Conservation (phyloP, 2,329 filamentous ascomycete genomes). For the Nemania abortiva region DNA sequence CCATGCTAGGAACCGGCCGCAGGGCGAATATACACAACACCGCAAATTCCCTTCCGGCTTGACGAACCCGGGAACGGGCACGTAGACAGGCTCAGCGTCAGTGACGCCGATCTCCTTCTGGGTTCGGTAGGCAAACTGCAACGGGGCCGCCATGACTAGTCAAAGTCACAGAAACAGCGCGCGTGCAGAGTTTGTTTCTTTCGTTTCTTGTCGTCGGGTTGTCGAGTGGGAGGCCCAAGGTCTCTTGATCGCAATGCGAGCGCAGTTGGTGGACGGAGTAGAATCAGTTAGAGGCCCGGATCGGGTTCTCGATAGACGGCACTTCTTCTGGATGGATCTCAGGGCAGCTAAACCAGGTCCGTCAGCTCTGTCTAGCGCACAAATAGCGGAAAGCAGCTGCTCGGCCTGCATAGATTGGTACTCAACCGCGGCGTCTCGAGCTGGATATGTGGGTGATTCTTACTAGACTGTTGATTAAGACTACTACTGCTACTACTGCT, state of each 20-base stretch:
- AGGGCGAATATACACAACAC: slow-evolving; percentile 95
- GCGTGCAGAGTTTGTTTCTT: slow-evolving; percentile 42
- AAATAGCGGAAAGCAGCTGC: neutral
- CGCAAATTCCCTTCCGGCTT: slow-evolving; percentile 94
- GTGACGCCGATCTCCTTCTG: slow-evolving; percentile 95
- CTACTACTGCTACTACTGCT: neutral
- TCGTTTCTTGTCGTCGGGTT: slow-evolving; percentile 46
- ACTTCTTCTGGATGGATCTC: slow-evolving; percentile 17
- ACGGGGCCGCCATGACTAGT: slow-evolving; percentile 92
- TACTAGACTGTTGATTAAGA: slow-evolving; percentile 22
- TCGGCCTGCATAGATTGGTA: neutral
- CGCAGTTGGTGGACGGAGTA: slow-evolving; percentile 1
- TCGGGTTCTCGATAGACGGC: slow-evolving; percentile 20
- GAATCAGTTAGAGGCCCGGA: slow-evolving; percentile 8
- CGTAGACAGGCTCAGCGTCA: slow-evolving; percentile 90
- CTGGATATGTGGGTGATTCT: neutral
- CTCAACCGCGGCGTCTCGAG: neutral
- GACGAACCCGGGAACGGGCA: slow-evolving; percentile 82
- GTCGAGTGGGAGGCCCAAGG: slow-evolving; percentile 11
- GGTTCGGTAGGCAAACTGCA: slow-evolving; percentile 97
- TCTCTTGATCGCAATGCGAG: slow-evolving; percentile 35
- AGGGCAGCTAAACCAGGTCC: slow-evolving; percentile 8
- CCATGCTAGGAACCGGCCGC: slow-evolving; percentile 96
- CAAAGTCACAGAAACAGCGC: slow-evolving; percentile 76
- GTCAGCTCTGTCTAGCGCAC: slow-evolving; percentile 21